Evolutionary conservation across 441 rosid species (phyloP), one percentile per base, ranked within the genome.

Genomic region (Erodium moschatum): DNA sequence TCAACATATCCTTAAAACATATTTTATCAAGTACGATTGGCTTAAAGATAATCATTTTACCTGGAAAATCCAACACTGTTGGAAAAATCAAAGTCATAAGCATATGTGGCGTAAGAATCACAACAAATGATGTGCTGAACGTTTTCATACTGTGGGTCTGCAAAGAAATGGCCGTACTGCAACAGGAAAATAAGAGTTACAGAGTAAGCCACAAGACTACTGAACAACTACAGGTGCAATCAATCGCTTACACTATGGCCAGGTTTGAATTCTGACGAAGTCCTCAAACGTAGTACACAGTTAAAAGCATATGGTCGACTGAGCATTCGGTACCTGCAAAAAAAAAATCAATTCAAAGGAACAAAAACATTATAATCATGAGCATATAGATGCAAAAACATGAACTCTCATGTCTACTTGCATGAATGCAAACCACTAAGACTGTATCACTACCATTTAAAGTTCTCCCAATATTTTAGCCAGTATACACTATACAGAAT

Each of bases 121-220:
- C 99, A 94, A 73, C 97, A 91, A 67, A 91, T 91, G 73, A 94
- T 88, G 80, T 91, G 99, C 66, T 94, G 99, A 76, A 94, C 96
- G 76, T 94, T 89, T 81, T 91, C 97, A 76, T 94, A 94, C 66
- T 91, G 99, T 11, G 97, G 99, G 83, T 94, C 97, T 2, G 94
- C 92, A 75, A 90, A 94, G 89, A 91, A 94, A 87, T 94, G 97
- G 54, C 99, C 97, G 77, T 81, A 94, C 99, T 94, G 90, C 87
- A 71, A 83, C 79, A 60, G 69, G 61, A 78, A 19, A 67, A 35
- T 27, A 42, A 70, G 67, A 58, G 69, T 64, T 46, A 18, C 16
- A 66, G 44, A 15, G 63, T 27, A 56, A 27, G 54, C 18, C 10
- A 15, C 46, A 67, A 35, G 35, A 24, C 33, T 31, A 5, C 21